Evolutionary conservation across 768 basidiomycete species (phyloP), one percentile per base, ranked within the genome.

Genomic region (Boletus reticuloceps): DNA sequence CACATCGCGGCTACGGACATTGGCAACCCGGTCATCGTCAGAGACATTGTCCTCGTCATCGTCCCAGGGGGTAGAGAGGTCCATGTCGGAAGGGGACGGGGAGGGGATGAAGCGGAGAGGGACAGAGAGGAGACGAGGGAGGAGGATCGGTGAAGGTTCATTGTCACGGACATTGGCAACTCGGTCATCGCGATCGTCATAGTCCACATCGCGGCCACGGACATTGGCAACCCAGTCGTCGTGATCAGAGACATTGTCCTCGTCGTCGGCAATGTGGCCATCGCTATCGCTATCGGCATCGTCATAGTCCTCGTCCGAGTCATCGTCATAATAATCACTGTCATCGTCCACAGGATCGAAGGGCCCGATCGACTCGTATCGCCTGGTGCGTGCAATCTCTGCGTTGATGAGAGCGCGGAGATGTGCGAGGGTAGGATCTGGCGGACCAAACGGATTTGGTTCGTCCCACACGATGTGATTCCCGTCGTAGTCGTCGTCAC

Each of bases 381-480:
- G 46, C 19, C 46, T 20, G 12, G 17, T 39, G 20, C 29, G 43
- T 0, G 17, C 36, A 6, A 50, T 46, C 17, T 60, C 47, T 1
- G 34, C 27, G 0, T 60, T 47, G 3, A 60, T 29, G 38, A 50
- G 43, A 1, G 41, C 25, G 2, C 3, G 47, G 37, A 45, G 5
- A 3, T 3, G 27, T 1, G 38, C 48, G 10, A 41, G 19, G 9
- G 38, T 32, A 1, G 54, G 56, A 27, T 51, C 49, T 16, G 19
- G 42, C 8, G 25, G 20, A 1, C 16, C 52, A 22, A 65, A 66
- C 0, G 66, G 64, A 46, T 62, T 27, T 0, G 19, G 19, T 6
- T 32, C 50, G 47, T 66, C 57, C 64, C 66, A 66, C 5, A 55
- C 55, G 39, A 53, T 14, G 36, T 6, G 36, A 36, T 27, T 8